Evolutionary conservation across 495 filamentous ascomycete genomes (phyloP), one percentile per base, ranked within the genome.

Genomic region (Penicillium flavigenum): DNA sequence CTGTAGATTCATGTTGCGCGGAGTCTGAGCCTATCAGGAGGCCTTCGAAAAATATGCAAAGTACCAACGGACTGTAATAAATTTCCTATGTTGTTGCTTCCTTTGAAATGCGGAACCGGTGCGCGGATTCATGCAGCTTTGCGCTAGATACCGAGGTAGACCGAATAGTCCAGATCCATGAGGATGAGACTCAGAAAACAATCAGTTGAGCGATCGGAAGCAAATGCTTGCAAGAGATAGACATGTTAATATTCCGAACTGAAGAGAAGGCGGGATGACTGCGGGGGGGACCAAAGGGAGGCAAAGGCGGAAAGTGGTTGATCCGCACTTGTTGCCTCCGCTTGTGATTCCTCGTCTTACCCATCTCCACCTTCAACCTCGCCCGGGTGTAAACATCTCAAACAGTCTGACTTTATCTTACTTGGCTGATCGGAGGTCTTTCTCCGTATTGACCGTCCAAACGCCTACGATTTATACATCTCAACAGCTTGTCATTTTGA

Each of bases 1-100:
- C 36, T 69, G 62, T 19, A 75, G 48, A 63, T 72, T 68, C 69
- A 76, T 75, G 31, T 38, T 47, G 52, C 14, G 32, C 49, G 31
- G 24, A 29, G 7, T 11, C 26, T 2, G 3, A 39, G 43, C 50
- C 48, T 48, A 31, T 31, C 22, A n/a, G 2, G 14, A 31, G 36
- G 22, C 20, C 10, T 11, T 10, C 31, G 19, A 24, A 20, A 7
- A 27, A 29, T 16, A 17, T 34, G 46, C 46, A 34, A 57, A 22
- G 45, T 41, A 39, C 26, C 16, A n/a, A 14, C 22, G 19, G 46
- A 24, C n/a, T 16, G 24, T 14, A 43, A n/a, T n/a, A n/a, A n/a
- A n/a, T 43, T 56, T 26, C 45, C 42, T 43, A 39, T 47, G 44
- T 56, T 47, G 42, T 43, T 56, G 26, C n/a, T 16, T 48, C 12